A percentile compares a stretch with the other conserved stretches of the same genome.
Conservation (phyloP, 352 stramenopile species). For the Globisporangium cylindrosporum region DNA sequence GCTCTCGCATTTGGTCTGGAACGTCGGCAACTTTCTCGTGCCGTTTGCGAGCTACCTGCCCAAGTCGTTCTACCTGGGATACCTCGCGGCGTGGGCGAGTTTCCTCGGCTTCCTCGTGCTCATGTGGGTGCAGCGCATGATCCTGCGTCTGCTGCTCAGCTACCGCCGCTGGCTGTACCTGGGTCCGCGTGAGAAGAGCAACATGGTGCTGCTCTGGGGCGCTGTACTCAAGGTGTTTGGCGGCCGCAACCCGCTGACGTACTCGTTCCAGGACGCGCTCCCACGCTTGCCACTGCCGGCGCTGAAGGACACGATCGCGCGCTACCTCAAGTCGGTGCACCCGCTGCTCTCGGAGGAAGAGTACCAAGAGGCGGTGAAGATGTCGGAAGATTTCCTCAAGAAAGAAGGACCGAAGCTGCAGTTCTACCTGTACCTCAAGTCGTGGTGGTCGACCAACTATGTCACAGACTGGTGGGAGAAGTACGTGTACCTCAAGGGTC, state of each 20-base stretch:
- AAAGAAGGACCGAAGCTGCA: conserved; percentile 89
- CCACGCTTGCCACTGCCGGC: conserved; percentile 90
- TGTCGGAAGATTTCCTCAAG: conserved; percentile 84
- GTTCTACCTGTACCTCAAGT: conserved; percentile 90
- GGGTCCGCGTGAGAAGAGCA: conserved; percentile 61
- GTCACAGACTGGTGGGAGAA: conserved; percentile 90
- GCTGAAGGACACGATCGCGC: conserved; percentile 90
- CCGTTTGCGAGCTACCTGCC: conserved; percentile 65
- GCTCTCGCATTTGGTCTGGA: conserved; percentile 76
- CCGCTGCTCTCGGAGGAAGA: conserved; percentile 86
- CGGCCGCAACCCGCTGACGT: conserved; percentile 81
- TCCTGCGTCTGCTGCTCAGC: conserved; percentile 79
- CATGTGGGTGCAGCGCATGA: conserved; percentile 82
- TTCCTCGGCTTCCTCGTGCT: conserved; percentile 82
- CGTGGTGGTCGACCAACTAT: conserved; percentile 88
- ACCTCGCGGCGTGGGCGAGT: conserved; percentile 76
- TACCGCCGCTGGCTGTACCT: conserved; percentile 89
- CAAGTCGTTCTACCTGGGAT: conserved; percentile 74
- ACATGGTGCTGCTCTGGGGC: conserved; percentile 65
- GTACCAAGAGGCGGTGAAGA: conserved; percentile 83
- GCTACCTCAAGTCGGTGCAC: conserved; percentile 92
- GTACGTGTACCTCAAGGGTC: conserved; percentile 88
- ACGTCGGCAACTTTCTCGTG: conserved; percentile 75
- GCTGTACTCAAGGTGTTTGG: conserved; percentile 80
- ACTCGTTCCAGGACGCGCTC: conserved; percentile 90